Conservation (phyloP, 2,329 filamentous ascomycete species). For the Ophiostoma populinum region DNA sequence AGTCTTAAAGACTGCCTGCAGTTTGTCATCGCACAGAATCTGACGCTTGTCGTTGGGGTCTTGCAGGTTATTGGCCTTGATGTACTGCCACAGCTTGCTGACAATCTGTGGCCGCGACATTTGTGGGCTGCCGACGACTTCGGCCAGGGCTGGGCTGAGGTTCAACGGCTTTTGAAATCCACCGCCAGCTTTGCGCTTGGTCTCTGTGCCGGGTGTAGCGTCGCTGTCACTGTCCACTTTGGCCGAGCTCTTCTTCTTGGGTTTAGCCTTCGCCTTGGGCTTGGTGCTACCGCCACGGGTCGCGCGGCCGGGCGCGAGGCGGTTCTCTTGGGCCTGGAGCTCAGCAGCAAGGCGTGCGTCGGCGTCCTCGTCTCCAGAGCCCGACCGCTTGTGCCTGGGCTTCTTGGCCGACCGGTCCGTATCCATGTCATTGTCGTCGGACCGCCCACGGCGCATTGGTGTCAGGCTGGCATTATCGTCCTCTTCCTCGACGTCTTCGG, state of each 20-base stretch:
- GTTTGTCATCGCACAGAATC: constrained; percentile 78
- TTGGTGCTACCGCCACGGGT: constrained; percentile 57
- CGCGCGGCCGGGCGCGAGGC: constrained; percentile 44
- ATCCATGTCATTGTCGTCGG: constrained; percentile 26
- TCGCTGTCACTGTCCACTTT: constrained; percentile 50
- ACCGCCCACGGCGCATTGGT: constrained; percentile 10
- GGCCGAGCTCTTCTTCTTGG: constrained; percentile 23
- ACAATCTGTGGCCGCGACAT: constrained; percentile 89
- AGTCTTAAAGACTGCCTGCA: constrained; percentile 85
- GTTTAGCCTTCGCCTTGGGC: constrained; percentile 35
- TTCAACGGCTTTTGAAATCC: constrained; percentile 83
- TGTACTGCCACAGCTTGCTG: constrained; percentile 91
- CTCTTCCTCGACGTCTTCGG: constrained; percentile 7
- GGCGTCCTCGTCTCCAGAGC: constrained; percentile 43
- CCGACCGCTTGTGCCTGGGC: constrained; percentile 48
- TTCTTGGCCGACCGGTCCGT: constrained; percentile 30
- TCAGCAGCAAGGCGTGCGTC: constrained; percentile 78
- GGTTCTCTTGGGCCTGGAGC: constrained; percentile 85
- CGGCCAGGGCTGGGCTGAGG: constrained; percentile 51
- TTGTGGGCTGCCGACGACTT: constrained; percentile 56
- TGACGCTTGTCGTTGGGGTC: constrained; percentile 83
- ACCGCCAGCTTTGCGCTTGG: constrained; percentile 70
- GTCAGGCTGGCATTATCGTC: constrained; percentile 11
- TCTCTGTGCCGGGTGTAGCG: constrained; percentile 51
- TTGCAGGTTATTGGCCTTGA: constrained; percentile 75